phyloP scores from a whole-genome alignment of 2,329 filamentous ascomycete species.

The Cadophora sp. region DNA sequence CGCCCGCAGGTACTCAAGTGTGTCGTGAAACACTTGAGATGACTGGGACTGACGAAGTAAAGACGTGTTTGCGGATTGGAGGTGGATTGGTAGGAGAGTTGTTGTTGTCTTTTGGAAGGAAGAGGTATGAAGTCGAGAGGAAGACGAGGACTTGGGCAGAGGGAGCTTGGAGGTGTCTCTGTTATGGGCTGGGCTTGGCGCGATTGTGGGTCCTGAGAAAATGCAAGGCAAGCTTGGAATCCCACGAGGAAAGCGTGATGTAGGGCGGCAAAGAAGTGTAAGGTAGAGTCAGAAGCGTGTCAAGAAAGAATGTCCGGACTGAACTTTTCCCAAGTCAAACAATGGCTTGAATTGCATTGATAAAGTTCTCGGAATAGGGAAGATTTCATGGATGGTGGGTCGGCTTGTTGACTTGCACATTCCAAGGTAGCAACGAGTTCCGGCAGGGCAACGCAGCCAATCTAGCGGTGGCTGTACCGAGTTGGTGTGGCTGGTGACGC shows the following conservation, averaged over 20 bases:
- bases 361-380: not conserved
- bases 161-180: conserved; percentile 7
- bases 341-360: not conserved
- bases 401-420: not conserved
- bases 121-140: conserved; percentile 16
- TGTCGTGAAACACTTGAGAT: conserved; percentile 29
- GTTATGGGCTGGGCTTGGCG: conserved; percentile 17
- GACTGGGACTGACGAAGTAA: conserved; percentile 26
- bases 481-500: not conserved
- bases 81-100: conserved; percentile 16
- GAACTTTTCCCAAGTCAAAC: not conserved
- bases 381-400: not conserved
- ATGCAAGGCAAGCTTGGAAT: not conserved
- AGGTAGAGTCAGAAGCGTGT: conserved; percentile 6
- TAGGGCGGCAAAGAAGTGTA: conserved; percentile 5
- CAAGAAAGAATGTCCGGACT: not conserved
- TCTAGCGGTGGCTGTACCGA: not conserved
- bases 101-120: conserved; percentile 21
- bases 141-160: conserved; percentile 12
- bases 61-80: conserved; percentile 38
- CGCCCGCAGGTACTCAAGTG: conserved; percentile 28
- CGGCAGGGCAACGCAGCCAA: not conserved
- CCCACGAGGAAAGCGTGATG: conserved; percentile 11
- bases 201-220: conserved; percentile 22
- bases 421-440: not conserved